These are phyloP conservation scores for Candida awuae DNA, from an alignment of 805 yeast species.

Conservation along the genomic window DNA sequence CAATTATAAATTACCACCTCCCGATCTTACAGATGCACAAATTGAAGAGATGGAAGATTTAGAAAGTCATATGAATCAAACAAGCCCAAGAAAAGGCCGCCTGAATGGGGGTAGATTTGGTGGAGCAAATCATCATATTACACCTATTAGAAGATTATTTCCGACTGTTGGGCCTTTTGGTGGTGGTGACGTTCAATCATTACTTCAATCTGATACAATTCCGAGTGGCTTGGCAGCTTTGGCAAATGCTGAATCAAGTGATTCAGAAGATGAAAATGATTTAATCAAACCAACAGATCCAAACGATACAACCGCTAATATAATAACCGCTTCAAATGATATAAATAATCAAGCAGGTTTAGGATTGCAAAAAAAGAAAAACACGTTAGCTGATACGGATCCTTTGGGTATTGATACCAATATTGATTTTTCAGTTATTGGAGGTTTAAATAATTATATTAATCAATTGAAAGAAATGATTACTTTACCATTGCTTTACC, in stretches of 20 bases:
- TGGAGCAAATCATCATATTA: conserved; percentile 21
- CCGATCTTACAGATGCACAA: conserved; percentile 42
- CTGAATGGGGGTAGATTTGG: conserved; percentile 20
- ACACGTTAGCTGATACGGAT: conserved; percentile 75
- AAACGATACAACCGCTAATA: conserved; percentile 22
- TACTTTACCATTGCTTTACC: conserved; percentile 83
- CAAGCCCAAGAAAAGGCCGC: conserved; percentile 27
- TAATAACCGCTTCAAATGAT: conserved; percentile 12
- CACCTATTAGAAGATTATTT: conserved; percentile 57
- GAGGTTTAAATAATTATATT: conserved; percentile 87
- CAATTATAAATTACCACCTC: conserved; percentile 80
- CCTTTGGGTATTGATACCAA: conserved; percentile 76
- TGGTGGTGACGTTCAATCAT: conserved; percentile 82
- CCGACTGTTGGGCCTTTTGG: conserved; percentile 98
- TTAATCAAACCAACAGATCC: conserved; percentile 29
- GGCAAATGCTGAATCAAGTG: conserved; percentile 36
- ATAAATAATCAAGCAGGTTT: neutral
- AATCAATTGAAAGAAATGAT: conserved; percentile 96
- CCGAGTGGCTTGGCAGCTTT: conserved; percentile 35
- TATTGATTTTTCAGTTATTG: conserved; percentile 64
- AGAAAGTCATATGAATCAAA: neutral
- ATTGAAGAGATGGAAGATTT: conserved; percentile 15
- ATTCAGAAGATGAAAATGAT: conserved; percentile 42
- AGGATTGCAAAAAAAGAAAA: conserved; percentile 37
- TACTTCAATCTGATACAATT: conserved; percentile 58